phyloP scores from a whole-genome alignment of 192 early-diverging fungal species.

The Podila horticola region DNA sequence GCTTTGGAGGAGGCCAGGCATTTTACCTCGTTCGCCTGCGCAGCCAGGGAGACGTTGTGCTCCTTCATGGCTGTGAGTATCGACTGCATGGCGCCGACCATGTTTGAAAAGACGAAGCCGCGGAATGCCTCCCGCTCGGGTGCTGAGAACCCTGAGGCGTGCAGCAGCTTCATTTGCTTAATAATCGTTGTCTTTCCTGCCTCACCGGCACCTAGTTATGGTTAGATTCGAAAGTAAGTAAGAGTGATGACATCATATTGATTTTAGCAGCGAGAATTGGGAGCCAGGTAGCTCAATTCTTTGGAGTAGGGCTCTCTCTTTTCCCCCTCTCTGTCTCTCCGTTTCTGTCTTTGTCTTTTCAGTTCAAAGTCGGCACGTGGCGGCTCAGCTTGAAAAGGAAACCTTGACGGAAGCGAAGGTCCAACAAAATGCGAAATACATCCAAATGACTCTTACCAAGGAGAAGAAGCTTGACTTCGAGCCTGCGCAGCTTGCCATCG shows the following conservation, averaged over 20 bases:
- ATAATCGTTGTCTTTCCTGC: constrained; percentile 68
- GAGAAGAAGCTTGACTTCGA: constrained; percentile 50
- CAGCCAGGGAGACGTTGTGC: not conserved
- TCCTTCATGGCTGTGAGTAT: constrained; percentile 59
- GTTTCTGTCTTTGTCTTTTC: no score
- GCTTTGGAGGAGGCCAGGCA: no score
- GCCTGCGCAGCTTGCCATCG: constrained; percentile 31
- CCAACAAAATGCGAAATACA: not conserved
- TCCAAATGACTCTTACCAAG: constrained; percentile 17
- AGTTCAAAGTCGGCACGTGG: no score
- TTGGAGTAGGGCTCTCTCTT: no score
- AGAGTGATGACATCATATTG: not conserved
- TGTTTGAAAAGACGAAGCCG: constrained; percentile 56
- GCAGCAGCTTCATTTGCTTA: constrained; percentile 70
- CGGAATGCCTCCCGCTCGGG: constrained; percentile 58
- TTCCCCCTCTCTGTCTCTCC: no score
- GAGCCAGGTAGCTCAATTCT: no score
- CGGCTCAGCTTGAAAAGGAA: no score
- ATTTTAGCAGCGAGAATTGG: no score
- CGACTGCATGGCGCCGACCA: constrained; percentile 59
- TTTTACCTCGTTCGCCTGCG: constrained; percentile 28
- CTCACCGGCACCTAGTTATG: constrained; percentile 62
- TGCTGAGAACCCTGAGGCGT: constrained; percentile 59
- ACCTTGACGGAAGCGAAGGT: no score
- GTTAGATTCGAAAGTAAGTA: not conserved